Base-by-base conservation (phyloP, 2,329 filamentous ascomycete species). In the Verticillium albo-atrum region DNA sequence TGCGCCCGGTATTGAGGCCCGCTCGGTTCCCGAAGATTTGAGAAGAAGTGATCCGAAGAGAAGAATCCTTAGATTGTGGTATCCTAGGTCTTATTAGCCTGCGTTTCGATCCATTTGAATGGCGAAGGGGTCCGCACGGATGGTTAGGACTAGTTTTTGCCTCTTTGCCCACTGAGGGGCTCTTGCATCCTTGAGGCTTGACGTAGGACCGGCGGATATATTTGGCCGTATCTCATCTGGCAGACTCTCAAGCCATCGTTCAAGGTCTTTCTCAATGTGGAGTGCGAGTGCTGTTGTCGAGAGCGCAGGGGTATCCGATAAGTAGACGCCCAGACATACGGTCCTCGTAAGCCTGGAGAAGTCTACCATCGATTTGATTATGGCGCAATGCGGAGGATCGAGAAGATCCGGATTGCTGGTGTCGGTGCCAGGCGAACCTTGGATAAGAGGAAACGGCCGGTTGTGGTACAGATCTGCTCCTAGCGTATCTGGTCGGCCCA, bases 391-490 rank as follows among this genome's bases (percentile, higher is more conserved):
- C 0, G 67, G 65, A 15, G 67, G 67, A 10, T 70, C 68, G 28
- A 66, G 58, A 14, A 62, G 61, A n/a, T 62, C 61, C 1, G 56
- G 58, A 15, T 52, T 37, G 15, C 56, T 59, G 5, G 20, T 53
- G 30, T 65, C 61, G 3, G 59, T 53, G 28, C 23, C 28, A 6
- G 52, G 52, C 6, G 52, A 30, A n/a, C 62, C 59, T 7, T 63
- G 61, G 26, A 63, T 68, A 12, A 66, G 42, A 2, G 70, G 70
- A 28, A 68, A 71, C 0, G 59, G 68, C 28, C 79, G 73, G 56
- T 79, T 81, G 60, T 81, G 79, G 58, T 79, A 81, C 58, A 78
- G 68, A 32, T 81, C 78, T 59, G 77, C 72, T 25, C 79, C 79
- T 3, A 81, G 70, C 3, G 77, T 79, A 58, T 81, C 78, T 0